A percentile compares a stretch with the other conserved stretches of the same genome.
Conservation (phyloP, 2,329 filamentous ascomycete genomes). For the Byssochlamys sp. region DNA sequence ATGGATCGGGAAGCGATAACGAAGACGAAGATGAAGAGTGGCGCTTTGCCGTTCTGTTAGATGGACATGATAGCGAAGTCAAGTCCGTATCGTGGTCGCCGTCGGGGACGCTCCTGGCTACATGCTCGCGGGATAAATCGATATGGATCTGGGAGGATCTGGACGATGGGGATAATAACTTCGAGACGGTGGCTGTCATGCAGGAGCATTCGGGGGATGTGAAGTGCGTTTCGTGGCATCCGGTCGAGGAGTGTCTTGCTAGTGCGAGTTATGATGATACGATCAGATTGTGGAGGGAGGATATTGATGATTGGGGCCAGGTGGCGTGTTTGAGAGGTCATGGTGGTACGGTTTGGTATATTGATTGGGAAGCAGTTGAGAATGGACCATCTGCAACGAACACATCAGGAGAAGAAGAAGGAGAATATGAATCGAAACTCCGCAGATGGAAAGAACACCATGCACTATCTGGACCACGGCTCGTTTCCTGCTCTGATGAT, state of each 20-base stretch:
- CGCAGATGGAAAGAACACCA: constrained; percentile 22
- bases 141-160: constrained; percentile 99
- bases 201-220: constrained; percentile 93
- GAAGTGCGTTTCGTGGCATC: constrained; percentile 88
- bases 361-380: constrained; percentile 54
- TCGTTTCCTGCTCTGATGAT: constrained; percentile 82
- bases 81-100: constrained; percentile 60
- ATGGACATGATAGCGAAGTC: constrained; percentile 92
- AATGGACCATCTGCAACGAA: constrained; percentile 14
- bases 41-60: constrained; percentile 82
- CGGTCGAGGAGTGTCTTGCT: constrained; percentile 67
- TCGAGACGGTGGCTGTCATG: constrained; percentile 89
- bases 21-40: constrained; percentile 68
- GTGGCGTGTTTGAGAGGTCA: constrained; percentile 74
- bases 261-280: constrained; percentile 93
- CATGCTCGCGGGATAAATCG: constrained; percentile 82
- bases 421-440: constrained; percentile 2
- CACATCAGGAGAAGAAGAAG: constrained; percentile 1
- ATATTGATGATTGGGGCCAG: constrained; percentile 88
- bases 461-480: constrained; percentile 40
- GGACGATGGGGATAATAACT: constrained; percentile 75
- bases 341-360: constrained; percentile 76
- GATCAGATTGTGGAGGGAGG: constrained; percentile 78
- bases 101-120: constrained; percentile 72
- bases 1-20: constrained; percentile 29